Base-by-base conservation (phyloP, 2,329 filamentous ascomycete species). In the Sporothrix luriei region DNA sequence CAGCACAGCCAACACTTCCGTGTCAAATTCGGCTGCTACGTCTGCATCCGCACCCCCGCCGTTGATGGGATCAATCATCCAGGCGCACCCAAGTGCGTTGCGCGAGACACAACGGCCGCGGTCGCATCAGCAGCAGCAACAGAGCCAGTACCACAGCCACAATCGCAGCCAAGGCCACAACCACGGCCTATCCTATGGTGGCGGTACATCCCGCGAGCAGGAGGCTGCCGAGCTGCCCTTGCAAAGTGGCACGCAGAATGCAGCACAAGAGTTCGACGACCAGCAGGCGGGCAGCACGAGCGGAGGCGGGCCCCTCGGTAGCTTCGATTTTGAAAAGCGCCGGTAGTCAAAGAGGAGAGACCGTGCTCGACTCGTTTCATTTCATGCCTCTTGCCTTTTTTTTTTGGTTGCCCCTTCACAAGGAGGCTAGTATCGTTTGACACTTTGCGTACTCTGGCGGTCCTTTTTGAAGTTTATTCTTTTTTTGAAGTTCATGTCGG, bases 221-320 rank as follows among this genome's bases (percentile, higher is more conserved):
- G 87, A 91, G 73, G 82, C 87, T 19, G 88, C 89, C 6, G 89
- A 91, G 79, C 82, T 87, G 70, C 88, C 90, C 70, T 78, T 91
- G 71, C 84, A 89, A 9, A 46, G 26, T 59, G 49, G n/a, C n/a
- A n/a, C 26, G 24, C 51, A 54, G 51, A 29, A n/a, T 21, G 52
- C 38, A 29, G 38, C 59, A 4, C 33, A 26, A 6, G 55, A 40
- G 14, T 46, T 68, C 13, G 55, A 64, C 74, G 83, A 84, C 38
- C 79, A 90, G 70, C 85, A 87, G 11, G 84, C 86, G 72, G 78
- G 19, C n/a, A 46, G 61, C 26, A 21, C n/a, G n/a, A n/a, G 29
- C 24, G 57, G 49, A 16, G 49, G 59, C 21, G 57, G 68, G 16
- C 57, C 24, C 14, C 24, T 68, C 40, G 33, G 52, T 16, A 38